Percentiles rank a stretch among this genome's conserved stretches.
These are phyloP conservation scores for Durio zibethinus DNA, from an alignment of 345 rosid genomes.

Conservation along the genomic window DNA sequence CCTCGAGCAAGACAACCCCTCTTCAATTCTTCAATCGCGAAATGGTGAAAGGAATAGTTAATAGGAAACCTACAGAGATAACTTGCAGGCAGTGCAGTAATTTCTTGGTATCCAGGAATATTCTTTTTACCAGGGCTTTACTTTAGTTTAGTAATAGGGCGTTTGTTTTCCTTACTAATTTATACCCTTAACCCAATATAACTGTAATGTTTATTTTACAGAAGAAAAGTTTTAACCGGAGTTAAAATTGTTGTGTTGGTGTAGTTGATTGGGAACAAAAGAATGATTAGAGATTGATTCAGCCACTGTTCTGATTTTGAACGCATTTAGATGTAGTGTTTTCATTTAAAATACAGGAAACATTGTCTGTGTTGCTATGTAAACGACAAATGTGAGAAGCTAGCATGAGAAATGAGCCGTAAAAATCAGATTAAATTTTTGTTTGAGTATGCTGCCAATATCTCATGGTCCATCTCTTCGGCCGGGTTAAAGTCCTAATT, in stretches of 20 bases:
- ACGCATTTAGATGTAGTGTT: neutral
- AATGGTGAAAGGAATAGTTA: conserved; percentile 42
- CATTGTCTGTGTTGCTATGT: neutral
- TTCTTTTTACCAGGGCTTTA: conserved; percentile 8
- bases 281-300: neutral
- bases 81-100: conserved; percentile 2
- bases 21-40: conserved; percentile 24
- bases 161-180: conserved; percentile 6
- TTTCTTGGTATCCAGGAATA: neutral
- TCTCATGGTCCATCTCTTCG: neutral
- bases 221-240: neutral
- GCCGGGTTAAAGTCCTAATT: neutral
- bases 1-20: conserved; percentile 47
- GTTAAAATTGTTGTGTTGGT: neutral
- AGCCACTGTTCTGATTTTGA: neutral
- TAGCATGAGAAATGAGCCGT: neutral
- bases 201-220: neutral
- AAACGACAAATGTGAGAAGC: neutral
- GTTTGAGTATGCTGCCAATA: neutral
- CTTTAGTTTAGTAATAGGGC: neutral
- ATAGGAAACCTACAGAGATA: neutral
- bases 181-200: conserved; percentile 3
- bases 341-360: neutral
- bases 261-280: neutral
- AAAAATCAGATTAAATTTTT: neutral